Evolutionary conservation across 805 yeast species (phyloP).

Genomic region (Saccharomycopsis oosterbeekiorum): DNA sequence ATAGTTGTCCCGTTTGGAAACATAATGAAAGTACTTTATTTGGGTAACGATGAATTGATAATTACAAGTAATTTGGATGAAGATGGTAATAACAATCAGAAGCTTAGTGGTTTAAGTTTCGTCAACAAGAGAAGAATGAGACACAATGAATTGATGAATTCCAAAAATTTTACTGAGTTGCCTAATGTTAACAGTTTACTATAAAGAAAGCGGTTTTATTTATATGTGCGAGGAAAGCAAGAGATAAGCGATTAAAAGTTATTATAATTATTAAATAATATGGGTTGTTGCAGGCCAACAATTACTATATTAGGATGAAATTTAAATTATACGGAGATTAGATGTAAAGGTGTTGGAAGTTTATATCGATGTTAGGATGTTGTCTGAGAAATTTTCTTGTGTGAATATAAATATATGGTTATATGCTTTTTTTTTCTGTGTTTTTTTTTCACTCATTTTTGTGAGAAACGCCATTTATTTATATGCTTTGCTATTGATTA

Average conservation of each 20-base stretch:
- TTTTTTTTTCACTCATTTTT: neutral
- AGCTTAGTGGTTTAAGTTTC: constrained; percentile 39
- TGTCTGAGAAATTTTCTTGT: neutral
- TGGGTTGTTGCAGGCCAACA: neutral
- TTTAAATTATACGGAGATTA: neutral
- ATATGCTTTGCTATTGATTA: neutral
- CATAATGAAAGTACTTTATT: constrained; percentile 56
- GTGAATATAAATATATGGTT: neutral
- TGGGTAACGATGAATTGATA: constrained; percentile 66
- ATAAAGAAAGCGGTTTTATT: neutral
- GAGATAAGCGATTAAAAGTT: neutral
- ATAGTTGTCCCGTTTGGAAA: constrained; percentile 70
- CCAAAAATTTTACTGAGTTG: constrained; percentile 10
- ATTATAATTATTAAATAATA: neutral
- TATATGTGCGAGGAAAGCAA: neutral
- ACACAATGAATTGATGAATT: constrained; percentile 5
- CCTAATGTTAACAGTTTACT: neutral
- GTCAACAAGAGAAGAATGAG: constrained; percentile 38
- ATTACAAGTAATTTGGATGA: constrained; percentile 28
- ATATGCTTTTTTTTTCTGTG: neutral
- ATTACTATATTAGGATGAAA: neutral
- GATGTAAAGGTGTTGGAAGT: neutral
- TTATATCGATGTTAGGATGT: neutral
- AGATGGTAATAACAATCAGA: constrained; percentile 29
- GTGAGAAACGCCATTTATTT: neutral